Conservation (phyloP, 2,329 filamentous ascomycete genomes). For the Alternaria alternata region DNA sequence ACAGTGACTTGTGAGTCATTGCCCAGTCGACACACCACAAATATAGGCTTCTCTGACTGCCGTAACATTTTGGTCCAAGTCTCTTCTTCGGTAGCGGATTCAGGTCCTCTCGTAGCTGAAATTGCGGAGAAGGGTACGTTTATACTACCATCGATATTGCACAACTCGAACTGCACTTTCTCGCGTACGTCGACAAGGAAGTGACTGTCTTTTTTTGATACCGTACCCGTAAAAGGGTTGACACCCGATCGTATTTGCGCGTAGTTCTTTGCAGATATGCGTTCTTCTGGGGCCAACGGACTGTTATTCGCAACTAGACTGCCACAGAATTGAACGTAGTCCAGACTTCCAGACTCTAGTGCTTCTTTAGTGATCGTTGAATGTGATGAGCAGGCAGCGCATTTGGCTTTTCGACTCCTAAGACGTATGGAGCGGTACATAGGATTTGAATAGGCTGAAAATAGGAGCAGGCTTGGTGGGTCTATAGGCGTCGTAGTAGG, state of each 20-base stretch:
- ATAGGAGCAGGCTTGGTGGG: conserved; percentile 59
- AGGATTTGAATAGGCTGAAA: conserved; percentile 61
- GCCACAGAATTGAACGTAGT: conserved; percentile 90
- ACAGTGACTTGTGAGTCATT: conserved; percentile 80
- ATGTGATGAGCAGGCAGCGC: conserved; percentile 76
- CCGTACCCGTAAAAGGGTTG: conserved; percentile 45
- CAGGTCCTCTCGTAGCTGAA: conserved; percentile 34
- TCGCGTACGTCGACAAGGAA: conserved; percentile 85
- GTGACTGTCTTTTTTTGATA: conserved; percentile 53
- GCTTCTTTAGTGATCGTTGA: conserved; percentile 69
- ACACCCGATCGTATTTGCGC: conserved; percentile 46
- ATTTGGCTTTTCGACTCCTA: conserved; percentile 72
- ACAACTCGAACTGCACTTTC: conserved; percentile 83
- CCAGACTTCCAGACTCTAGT: conserved; percentile 71
- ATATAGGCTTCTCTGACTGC: conserved; percentile 63
- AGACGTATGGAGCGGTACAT: conserved; percentile 80
- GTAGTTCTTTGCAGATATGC: conserved; percentile 73
- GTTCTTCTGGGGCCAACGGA: conserved; percentile 68
- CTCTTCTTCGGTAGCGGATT: conserved; percentile 18
- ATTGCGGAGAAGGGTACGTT: conserved; percentile 74
- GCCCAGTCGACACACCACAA: conserved; percentile 76
- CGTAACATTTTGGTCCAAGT: conserved; percentile 43
- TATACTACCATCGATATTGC: conserved; percentile 75
- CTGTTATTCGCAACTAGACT: conserved; percentile 60
- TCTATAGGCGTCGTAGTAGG: conserved; percentile 28